Percentiles rank a stretch among this genome's conserved stretches.
phyloP scores from a whole-genome alignment of 1,284 basidiomycete genomes.

The Cryptococcus sp. region DNA sequence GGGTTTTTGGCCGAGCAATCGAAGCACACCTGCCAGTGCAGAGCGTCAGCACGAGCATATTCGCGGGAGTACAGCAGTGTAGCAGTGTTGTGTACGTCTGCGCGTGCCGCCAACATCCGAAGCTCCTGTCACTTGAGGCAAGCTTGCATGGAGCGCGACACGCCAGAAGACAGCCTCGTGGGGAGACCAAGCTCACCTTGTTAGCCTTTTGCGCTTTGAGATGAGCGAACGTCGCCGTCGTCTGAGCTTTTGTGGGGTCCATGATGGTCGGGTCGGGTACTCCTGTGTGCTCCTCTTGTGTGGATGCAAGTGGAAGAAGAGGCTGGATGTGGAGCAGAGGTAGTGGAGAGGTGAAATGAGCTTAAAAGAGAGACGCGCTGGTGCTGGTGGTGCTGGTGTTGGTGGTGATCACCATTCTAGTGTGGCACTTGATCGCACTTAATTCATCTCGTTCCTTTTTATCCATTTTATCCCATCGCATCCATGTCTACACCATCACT shows the following conservation, averaged over 20 bases:
- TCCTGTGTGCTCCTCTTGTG: background rate
- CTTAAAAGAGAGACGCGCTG: conserved; percentile 3
- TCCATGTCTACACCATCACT: background rate
- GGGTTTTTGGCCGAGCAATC: conserved; percentile 97
- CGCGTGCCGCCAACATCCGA: background rate
- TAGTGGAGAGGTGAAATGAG: background rate
- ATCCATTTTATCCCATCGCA: conserved; percentile 5
- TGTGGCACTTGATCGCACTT: background rate
- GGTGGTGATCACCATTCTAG: background rate
- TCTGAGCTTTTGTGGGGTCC: conserved; percentile 55
- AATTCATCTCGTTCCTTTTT: background rate
- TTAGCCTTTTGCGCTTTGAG: conserved; percentile 82
- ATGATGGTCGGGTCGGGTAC: conserved; percentile 15
- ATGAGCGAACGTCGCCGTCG: conserved; percentile 51
- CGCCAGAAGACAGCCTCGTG: background rate
- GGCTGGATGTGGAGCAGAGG: background rate
- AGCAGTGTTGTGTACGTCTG: background rate
- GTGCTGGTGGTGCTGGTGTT: background rate
- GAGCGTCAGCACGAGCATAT: too few relatives aligned
- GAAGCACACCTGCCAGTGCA: conserved; percentile 76
- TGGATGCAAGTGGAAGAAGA: background rate
- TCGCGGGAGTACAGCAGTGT: background rate
- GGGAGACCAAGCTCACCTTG: conserved; percentile 63
- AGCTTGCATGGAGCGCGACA: background rate
- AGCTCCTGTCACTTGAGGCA: background rate